Evolutionary conservation across 345 rosid species (phyloP).

Genomic region (Rhodamnia rubescens): DNA sequence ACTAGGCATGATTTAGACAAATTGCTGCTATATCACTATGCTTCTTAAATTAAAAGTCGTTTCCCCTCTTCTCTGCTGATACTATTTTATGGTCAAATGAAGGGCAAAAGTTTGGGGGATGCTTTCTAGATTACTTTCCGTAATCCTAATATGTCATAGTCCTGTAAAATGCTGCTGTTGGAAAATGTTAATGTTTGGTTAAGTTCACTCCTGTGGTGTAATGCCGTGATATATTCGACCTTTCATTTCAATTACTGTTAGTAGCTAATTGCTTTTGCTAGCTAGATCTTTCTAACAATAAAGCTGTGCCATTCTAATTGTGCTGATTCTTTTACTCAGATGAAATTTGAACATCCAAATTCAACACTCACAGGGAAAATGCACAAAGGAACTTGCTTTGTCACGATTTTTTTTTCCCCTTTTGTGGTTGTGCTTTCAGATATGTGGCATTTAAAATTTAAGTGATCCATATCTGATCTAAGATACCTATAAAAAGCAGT

Average conservation of each 20-base stretch:
- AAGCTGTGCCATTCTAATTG: not conserved
- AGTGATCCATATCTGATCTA: not conserved
- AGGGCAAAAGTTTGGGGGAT: not conserved
- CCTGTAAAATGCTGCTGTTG: not conserved
- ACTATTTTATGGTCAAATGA: not conserved
- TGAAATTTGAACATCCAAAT: not conserved
- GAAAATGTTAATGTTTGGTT: not conserved
- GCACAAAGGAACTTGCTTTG: not conserved
- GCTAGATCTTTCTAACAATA: not conserved
- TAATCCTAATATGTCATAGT: not conserved
- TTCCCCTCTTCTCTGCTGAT: not conserved
- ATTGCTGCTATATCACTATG: not conserved
- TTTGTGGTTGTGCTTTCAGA: accelerated
- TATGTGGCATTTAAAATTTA: not conserved
- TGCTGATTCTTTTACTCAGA: not conserved
- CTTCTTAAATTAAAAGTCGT: not conserved
- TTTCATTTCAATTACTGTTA: not conserved
- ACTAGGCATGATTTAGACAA: not conserved
- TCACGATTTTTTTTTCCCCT: not conserved
- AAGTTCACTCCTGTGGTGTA: not conserved
- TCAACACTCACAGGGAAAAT: not conserved
- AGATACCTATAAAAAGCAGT: not conserved
- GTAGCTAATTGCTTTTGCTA: not conserved
- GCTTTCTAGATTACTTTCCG: not conserved
- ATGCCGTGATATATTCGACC: not conserved